Conservation (phyloP, 805 yeast species). For the Yamadazyma takamatsuzukensis region DNA sequence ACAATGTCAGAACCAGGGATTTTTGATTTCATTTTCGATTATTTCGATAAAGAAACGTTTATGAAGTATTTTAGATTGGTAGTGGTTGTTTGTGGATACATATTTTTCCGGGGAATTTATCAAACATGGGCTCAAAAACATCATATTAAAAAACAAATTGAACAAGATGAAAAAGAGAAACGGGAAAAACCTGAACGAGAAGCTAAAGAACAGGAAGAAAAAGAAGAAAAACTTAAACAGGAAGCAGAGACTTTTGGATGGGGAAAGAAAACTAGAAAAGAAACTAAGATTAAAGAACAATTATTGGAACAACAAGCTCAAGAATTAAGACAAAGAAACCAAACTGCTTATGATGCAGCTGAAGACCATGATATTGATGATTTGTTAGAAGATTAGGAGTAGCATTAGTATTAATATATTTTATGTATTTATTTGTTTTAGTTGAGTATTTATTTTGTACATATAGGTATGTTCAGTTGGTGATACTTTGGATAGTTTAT, state of each 20-base stretch:
- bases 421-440: neutral
- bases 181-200: constrained; percentile 31
- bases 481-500: neutral
- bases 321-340: constrained; percentile 38
- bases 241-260: constrained; percentile 63
- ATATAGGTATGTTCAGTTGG: neutral
- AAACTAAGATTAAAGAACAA: constrained; percentile 52
- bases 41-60: constrained; percentile 38
- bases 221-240: constrained; percentile 21
- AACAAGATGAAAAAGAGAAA: constrained; percentile 43
- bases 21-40: constrained; percentile 31
- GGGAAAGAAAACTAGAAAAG: constrained; percentile 72
- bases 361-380: constrained; percentile 71
- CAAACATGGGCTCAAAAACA: constrained; percentile 54
- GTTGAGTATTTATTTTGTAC: neutral
- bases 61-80: constrained; percentile 45
- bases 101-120: constrained; percentile 54
- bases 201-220: constrained; percentile 32
- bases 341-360: constrained; percentile 43
- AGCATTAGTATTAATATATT: too few species aligned
- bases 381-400: constrained; percentile 52
- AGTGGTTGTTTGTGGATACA: constrained; percentile 59
- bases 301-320: constrained; percentile 45
- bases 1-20: constrained; percentile 11
- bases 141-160: constrained; percentile 48